Evolutionary conservation across 306 rosid genomes (phyloP).

Genomic region (Rubus parviflorus): DNA sequence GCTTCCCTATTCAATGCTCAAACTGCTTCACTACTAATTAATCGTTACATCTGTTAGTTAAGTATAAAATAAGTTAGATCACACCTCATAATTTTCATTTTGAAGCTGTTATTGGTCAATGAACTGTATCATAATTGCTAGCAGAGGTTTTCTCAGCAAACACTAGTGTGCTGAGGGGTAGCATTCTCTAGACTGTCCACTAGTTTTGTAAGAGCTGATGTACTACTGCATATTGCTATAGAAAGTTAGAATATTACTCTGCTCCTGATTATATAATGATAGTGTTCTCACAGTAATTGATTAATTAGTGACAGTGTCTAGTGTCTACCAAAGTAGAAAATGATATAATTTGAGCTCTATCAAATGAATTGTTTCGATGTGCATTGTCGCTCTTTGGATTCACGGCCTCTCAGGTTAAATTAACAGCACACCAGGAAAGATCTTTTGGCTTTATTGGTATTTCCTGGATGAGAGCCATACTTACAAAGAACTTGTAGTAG

Average conservation of each 20-base stretch:
- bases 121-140: background rate
- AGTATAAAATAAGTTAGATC: background rate
- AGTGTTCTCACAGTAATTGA: background rate
- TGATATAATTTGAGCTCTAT: background rate
- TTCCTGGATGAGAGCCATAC: background rate
- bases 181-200: background rate
- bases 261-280: background rate
- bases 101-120: background rate
- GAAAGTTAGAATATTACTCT: background rate
- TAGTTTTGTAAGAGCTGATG: constrained; percentile 1
- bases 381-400: too few relatives aligned
- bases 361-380: background rate
- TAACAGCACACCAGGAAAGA: too few relatives aligned
- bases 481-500: background rate
- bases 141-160: background rate
- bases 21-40: background rate
- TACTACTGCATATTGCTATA: background rate
- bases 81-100: background rate
- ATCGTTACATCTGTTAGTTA: background rate
- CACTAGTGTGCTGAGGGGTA: background rate
- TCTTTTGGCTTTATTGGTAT: background rate
- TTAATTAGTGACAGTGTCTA: background rate
- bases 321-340: background rate
- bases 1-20: background rate
- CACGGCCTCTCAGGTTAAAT: too few relatives aligned